phyloP scores from a whole-genome alignment of 208 protist species.

The Kentomonas sorsogonicus region DNA sequence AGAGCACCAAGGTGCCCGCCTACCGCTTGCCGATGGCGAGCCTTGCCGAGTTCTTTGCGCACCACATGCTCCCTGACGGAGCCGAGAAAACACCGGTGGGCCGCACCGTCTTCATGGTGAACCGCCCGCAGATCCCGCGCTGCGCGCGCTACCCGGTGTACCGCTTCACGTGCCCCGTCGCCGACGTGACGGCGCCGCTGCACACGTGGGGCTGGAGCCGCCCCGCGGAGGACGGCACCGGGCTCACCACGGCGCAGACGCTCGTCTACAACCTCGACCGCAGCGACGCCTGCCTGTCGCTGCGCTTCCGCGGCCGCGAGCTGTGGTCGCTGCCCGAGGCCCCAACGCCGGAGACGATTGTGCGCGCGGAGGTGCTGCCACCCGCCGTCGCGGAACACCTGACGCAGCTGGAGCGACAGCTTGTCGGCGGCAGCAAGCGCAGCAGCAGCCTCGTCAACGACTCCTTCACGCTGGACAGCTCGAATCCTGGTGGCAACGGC shows the following conservation, averaged over 20 bases:
- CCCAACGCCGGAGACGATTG: not conserved
- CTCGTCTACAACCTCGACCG: too few relatives aligned
- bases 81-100: constrained; percentile 56
- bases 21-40: not conserved
- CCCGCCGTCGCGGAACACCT: too few relatives aligned
- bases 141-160: constrained; percentile 51
- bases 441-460: too few relatives aligned
- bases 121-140: constrained; percentile 27
- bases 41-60: constrained; percentile 59
- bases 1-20: constrained; percentile 9
- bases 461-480: too few relatives aligned
- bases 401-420: too few relatives aligned
- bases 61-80: constrained; percentile 77
- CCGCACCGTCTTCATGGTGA: constrained; percentile 62
- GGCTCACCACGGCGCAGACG: not conserved
- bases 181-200: not conserved
- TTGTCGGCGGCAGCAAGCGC: too few relatives aligned
- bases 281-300: too few relatives aligned
- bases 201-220: not conserved
- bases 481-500: too few relatives aligned
- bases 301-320: not conserved
- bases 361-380: too few relatives aligned
- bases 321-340: not conserved
- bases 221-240: not conserved
- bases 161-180: constrained; percentile 19